These are phyloP conservation scores for Trametes maxima DNA, from an alignment of 768 basidiomycete genomes.

Conservation along the genomic window DNA sequence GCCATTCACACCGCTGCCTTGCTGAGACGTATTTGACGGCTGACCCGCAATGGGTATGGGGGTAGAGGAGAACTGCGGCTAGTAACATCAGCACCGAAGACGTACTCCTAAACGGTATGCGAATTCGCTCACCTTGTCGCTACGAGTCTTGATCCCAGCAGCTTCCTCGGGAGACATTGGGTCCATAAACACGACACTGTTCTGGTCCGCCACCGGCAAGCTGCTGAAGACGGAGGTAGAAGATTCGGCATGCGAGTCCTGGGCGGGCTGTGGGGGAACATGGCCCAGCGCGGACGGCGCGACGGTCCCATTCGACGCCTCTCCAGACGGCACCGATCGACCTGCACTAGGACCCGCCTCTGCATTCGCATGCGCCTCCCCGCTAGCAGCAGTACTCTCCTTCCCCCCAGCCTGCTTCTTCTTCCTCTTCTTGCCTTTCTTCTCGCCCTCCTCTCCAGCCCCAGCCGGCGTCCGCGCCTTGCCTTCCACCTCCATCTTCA, in stretches of 20 bases:
- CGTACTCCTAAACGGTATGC: background rate
- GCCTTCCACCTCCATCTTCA: conserved; percentile 14
- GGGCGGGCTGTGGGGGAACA: background rate
- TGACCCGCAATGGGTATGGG: no score
- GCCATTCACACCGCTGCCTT: background rate
- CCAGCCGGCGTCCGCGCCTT: background rate
- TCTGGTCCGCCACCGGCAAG: background rate
- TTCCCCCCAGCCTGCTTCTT: conserved; percentile 9
- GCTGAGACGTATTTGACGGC: no score
- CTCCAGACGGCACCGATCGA: background rate
- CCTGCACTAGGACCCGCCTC: background rate
- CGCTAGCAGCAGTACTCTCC: conserved; percentile 5
- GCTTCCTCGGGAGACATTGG: conserved; percentile 22
- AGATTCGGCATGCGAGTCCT: background rate
- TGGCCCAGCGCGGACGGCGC: conserved; percentile 1
- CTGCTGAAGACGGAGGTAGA: conserved; percentile 2
- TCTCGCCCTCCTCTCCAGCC: background rate
- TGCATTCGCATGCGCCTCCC: background rate
- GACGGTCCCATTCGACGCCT: background rate
- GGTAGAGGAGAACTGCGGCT: no score
- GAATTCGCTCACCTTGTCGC: background rate
- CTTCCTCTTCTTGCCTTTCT: conserved; percentile 10
- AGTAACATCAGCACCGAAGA: no score
- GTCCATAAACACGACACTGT: conserved; percentile 24
- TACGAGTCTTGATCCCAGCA: background rate